Conservation (phyloP, 176 grass and related monocot species). For the Carex scoparia region DNA sequence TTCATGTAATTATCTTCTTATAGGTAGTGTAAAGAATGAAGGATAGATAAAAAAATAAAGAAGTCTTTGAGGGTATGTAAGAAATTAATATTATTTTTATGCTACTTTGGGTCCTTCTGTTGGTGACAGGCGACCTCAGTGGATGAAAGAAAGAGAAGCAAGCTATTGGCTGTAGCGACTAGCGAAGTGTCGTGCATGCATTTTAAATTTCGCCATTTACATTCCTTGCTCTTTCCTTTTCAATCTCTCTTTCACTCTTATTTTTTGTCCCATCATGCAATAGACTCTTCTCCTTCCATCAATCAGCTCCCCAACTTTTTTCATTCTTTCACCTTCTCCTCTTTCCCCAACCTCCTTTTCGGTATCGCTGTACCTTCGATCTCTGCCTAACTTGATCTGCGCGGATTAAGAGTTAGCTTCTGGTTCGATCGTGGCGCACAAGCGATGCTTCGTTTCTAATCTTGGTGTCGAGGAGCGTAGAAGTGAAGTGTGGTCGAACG, state of each 20-base stretch:
- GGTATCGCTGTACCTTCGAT: background rate
- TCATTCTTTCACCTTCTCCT: background rate
- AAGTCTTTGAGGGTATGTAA: background rate
- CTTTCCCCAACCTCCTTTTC: background rate
- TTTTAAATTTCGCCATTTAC: slow-evolving; percentile 25
- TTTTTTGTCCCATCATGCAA: slow-evolving; percentile 2
- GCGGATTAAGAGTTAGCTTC: background rate
- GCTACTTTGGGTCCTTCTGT: background rate
- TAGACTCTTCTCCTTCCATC: slow-evolving; percentile 10
- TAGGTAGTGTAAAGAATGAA: background rate
- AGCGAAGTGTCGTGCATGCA: slow-evolving; percentile 32
- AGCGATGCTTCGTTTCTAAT: background rate
- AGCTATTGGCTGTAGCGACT: slow-evolving; percentile 16
- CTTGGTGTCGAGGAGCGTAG: background rate
- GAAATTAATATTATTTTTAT: background rate
- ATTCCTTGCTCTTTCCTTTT: slow-evolving; percentile 21
- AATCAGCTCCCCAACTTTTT: background rate
- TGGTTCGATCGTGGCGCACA: background rate
- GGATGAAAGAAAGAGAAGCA: background rate
- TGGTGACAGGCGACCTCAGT: background rate
- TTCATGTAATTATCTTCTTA: background rate
- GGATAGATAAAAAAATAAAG: background rate
- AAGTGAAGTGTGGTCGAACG: background rate
- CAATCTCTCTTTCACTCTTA: background rate
- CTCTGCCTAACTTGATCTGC: background rate